phyloP scores from a whole-genome alignment of 2,329 filamentous ascomycete genomes.

The Ascochyta koolunga region DNA sequence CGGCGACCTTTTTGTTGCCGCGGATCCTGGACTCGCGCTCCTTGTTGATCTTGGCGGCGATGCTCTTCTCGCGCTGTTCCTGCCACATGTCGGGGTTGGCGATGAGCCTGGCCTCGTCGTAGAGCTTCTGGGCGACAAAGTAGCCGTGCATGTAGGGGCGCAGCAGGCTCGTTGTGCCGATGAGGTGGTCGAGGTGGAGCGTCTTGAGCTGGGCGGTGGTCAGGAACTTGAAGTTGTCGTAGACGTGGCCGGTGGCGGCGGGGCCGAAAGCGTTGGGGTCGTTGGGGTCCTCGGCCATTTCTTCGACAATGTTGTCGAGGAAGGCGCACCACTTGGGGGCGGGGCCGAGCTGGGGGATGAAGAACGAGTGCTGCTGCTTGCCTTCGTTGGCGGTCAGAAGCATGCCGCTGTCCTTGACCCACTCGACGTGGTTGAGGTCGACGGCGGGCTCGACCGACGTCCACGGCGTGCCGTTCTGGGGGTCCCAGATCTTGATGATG shows the following conservation, averaged over 20 bases:
- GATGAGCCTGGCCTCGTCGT: constrained; percentile 92
- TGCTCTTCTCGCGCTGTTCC: constrained; percentile 85
- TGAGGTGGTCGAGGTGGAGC: constrained; percentile 84
- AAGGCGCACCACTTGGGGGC: constrained; percentile 96
- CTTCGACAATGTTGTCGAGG: constrained; percentile 96
- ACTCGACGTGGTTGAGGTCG: constrained; percentile 92
- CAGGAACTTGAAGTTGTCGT: constrained; percentile 99
- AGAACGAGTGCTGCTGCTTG: constrained; percentile 91
- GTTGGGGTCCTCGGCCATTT: constrained; percentile 86
- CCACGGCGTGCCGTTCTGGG: constrained; percentile 82
- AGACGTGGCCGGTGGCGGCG: constrained; percentile 75
- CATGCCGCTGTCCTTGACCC: constrained; percentile 93
- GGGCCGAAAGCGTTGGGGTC: constrained; percentile 63
- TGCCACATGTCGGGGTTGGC: constrained; percentile 94
- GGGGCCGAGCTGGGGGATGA: constrained; percentile 90
- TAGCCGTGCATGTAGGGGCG: constrained; percentile 99
- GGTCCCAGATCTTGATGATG: constrained; percentile 97
- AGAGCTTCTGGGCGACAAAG: constrained; percentile 93
- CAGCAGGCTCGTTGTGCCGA: constrained; percentile 87
- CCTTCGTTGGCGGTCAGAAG: constrained; percentile 96
- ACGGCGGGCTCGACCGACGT: constrained; percentile 94
- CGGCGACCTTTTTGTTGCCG: constrained; percentile 85
- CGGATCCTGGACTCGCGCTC: constrained; percentile 94
- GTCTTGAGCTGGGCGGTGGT: constrained; percentile 84
- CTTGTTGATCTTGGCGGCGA: constrained; percentile 96